Evolutionary conservation across 257 asterid genomes (phyloP).

Genomic region (Nemophila menziesii): DNA sequence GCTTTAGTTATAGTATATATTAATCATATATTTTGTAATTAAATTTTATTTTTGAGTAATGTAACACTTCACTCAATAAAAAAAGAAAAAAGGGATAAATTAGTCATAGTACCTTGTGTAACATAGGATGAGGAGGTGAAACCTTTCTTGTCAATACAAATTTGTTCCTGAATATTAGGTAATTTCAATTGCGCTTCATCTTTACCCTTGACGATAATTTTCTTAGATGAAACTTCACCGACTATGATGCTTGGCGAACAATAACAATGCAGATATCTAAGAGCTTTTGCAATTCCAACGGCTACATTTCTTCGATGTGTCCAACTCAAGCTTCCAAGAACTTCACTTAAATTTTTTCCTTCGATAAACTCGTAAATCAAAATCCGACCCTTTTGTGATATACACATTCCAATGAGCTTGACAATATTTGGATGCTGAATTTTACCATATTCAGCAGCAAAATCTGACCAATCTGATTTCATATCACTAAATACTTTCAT

Average conservation of each 20-base stretch:
- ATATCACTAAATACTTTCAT: slow-evolving; percentile 20
- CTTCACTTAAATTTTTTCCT: slow-evolving; percentile 47
- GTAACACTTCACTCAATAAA: not conserved
- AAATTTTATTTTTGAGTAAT: not conserved
- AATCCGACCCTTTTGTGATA: slow-evolving; percentile 43
- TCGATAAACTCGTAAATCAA: slow-evolving; percentile 49
- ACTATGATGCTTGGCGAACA: slow-evolving; percentile 34
- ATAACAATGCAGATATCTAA: slow-evolving; percentile 40
- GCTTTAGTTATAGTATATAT: not conserved
- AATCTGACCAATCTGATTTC: slow-evolving; percentile 22
- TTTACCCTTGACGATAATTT: slow-evolving; percentile 38
- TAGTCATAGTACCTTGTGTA: slow-evolving; percentile 45
- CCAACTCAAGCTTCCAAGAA: slow-evolving; percentile 34
- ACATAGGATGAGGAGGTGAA: slow-evolving; percentile 31
- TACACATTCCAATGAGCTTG: slow-evolving; percentile 47
- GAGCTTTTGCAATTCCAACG: slow-evolving; percentile 44
- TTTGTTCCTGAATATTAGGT: slow-evolving; percentile 16
- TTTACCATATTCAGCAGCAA: slow-evolving; percentile 23
- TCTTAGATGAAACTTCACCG: slow-evolving; percentile 36
- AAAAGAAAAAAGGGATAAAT: not conserved
- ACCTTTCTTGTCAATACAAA: slow-evolving; percentile 21
- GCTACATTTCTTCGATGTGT: slow-evolving; percentile 48
- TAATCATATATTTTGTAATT: not conserved
- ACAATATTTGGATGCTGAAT: slow-evolving; percentile 51
- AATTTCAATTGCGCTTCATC: slow-evolving; percentile 43